Evolutionary conservation across 177 flowering plant species (phyloP).

Genomic region (Tripterygium wilfordii): DNA sequence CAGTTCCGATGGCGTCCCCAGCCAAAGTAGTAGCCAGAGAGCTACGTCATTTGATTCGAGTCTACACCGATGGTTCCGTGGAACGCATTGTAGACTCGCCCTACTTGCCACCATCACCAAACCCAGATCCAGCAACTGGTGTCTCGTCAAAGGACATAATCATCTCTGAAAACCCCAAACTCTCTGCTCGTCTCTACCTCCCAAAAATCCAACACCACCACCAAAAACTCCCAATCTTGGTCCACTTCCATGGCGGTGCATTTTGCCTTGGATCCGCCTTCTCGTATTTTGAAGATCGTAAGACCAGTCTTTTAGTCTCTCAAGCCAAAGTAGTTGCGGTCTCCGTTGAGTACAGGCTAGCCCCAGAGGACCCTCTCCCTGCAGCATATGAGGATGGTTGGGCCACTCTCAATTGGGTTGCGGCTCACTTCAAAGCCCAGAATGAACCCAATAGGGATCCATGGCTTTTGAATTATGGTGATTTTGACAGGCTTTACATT

Average conservation of each 20-base stretch:
- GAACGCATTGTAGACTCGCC: constrained; percentile 24
- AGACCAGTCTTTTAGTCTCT: no score
- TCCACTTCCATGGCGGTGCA: constrained; percentile 49
- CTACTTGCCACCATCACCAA: constrained; percentile 27
- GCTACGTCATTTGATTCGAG: constrained; percentile 23
- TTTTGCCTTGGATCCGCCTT: no score
- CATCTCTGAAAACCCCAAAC: constrained; percentile 13
- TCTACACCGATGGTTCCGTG: constrained; percentile 38
- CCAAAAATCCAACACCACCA: no score
- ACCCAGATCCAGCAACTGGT: constrained; percentile 25
- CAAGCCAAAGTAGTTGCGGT: no score
- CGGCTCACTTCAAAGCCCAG: constrained; percentile 13
- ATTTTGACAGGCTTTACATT: no score
- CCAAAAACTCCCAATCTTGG: constrained; percentile 30
- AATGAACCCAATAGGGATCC: no score
- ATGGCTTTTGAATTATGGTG: no score
- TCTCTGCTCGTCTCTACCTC: no score
- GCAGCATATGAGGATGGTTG: constrained; percentile 37
- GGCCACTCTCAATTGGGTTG: constrained; percentile 34
- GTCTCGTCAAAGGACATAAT: constrained; percentile 43
- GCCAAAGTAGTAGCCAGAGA: constrained; percentile 16
- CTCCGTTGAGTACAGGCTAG: no score
- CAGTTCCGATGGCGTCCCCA: constrained; percentile 1
- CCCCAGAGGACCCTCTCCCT: no score
- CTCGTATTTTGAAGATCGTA: no score